Evolutionary conservation across 2,329 filamentous ascomycete species (phyloP).

Genomic region (Apiospora pterosperma): DNA sequence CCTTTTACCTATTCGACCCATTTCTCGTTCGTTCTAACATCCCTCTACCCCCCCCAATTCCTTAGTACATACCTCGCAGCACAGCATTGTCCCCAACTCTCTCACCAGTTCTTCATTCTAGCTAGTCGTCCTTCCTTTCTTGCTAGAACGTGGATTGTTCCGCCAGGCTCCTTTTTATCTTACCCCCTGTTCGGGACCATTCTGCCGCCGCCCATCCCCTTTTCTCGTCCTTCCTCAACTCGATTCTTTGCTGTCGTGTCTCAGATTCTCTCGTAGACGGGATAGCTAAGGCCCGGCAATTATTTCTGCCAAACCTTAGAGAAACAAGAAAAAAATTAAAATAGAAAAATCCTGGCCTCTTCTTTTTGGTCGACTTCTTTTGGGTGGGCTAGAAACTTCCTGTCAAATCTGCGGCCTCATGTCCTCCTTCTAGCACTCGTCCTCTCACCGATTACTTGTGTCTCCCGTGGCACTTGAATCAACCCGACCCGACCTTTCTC

Average conservation of each 20-base stretch:
- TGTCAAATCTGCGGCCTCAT: slow-evolving; percentile 6
- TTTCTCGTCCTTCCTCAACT: slow-evolving; percentile 4
- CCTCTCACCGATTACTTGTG: slow-evolving; percentile 12
- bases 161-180: slow-evolving; percentile 10
- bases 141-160: neutral
- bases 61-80: slow-evolving; percentile 8
- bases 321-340: neutral
- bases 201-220: slow-evolving; percentile 2
- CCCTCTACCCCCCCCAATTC: slow-evolving; percentile 5
- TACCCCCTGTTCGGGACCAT: slow-evolving; percentile 7
- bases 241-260: slow-evolving; percentile 5
- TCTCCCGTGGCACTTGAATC: slow-evolving; percentile 22
- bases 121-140: slow-evolving; percentile 1
- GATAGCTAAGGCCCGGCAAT: neutral
- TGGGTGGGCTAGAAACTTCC: slow-evolving; percentile 4
- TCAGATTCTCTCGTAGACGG: slow-evolving; percentile 2
- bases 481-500: slow-evolving; percentile 16
- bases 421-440: slow-evolving; percentile 12
- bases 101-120: neutral
- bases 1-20: slow-evolving; percentile 5
- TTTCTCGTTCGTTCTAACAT: slow-evolving; percentile 2
- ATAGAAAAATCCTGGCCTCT: neutral
- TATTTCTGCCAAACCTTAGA: slow-evolving; percentile 2
- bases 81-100: neutral
- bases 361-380: slow-evolving; percentile 6